Conservation (phyloP, 768 basidiomycete genomes). For the Panaeolus cyanescens region DNA sequence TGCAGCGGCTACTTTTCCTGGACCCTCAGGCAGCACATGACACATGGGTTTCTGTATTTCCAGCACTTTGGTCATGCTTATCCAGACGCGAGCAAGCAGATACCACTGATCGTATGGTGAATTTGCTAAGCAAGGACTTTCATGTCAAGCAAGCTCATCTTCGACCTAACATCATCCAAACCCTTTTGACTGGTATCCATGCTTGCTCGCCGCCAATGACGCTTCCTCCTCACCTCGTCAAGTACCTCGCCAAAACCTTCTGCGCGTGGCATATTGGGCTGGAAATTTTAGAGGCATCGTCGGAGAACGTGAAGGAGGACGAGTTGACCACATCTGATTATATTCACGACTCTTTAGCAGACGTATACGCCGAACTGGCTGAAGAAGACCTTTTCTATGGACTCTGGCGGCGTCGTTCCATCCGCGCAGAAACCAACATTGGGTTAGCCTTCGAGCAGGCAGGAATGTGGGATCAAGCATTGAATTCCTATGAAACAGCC, state of each 20-base stretch:
- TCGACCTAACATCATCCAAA: conserved; percentile 91
- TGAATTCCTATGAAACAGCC: conserved; percentile 85
- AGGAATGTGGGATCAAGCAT: conserved; percentile 95
- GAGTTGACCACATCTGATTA: conserved; percentile 80
- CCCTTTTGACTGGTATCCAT: conserved; percentile 81
- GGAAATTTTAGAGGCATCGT: conserved; percentile 81
- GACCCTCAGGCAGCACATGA: conserved; percentile 79
- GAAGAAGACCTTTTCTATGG: conserved; percentile 99
- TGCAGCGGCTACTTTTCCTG: conserved; percentile 81
- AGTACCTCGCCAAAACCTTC: conserved; percentile 95
- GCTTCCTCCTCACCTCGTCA: conserved; percentile 92
- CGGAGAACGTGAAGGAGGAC: conserved; percentile 79
- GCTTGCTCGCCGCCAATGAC: conserved; percentile 87
- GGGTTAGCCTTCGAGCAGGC: conserved; percentile 92
- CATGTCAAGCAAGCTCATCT: conserved; percentile 86
- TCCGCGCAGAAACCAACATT: conserved; percentile 88
- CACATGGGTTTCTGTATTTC: conserved; percentile 87
- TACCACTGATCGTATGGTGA: conserved; percentile 86
- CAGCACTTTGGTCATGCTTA: conserved; percentile 83
- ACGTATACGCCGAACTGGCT: conserved; percentile 91
- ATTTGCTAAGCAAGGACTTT: conserved; percentile 90
- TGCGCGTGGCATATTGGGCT: conserved; percentile 93
- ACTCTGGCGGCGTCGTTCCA: conserved; percentile 86
- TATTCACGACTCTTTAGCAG: conserved; percentile 87
- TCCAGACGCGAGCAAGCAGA: conserved; percentile 87